Conservation (phyloP, 805 yeast genomes). For the Candida piceae region DNA sequence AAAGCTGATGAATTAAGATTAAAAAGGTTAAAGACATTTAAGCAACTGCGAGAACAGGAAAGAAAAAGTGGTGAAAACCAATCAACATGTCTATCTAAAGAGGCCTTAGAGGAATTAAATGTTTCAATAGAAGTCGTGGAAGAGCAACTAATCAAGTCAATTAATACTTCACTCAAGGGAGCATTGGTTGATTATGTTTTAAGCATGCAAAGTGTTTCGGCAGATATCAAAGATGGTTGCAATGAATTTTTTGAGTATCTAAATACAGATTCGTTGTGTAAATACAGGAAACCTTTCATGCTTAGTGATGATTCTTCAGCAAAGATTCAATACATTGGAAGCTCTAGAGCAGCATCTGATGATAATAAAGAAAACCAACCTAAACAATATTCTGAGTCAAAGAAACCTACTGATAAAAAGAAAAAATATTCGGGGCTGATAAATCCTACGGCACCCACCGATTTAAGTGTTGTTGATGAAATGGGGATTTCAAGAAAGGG, state of each 20-base stretch:
- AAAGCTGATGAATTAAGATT: slow-evolving; percentile 37
- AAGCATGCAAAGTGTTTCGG: slow-evolving; percentile 27
- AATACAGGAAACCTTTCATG: slow-evolving; percentile 15
- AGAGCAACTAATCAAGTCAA: slow-evolving; percentile 44
- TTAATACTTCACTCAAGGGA: slow-evolving; percentile 40
- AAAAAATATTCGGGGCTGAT: slow-evolving; percentile 12
- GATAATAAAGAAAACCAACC: slow-evolving; percentile 17
- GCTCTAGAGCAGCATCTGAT: slow-evolving; percentile 13
- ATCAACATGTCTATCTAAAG: slow-evolving; percentile 39
- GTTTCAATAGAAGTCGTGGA: slow-evolving; percentile 48
- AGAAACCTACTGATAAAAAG: slow-evolving; percentile 11
- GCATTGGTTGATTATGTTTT: slow-evolving; percentile 40
- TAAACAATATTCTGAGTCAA: slow-evolving; percentile 7
- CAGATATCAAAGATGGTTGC: slow-evolving; percentile 26
- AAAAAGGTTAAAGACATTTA: slow-evolving; percentile 34
- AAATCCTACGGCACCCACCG: slow-evolving; percentile 11
- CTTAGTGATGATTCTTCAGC: slow-evolving; percentile 13
- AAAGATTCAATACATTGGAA: slow-evolving; percentile 14
- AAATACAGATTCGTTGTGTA: slow-evolving; percentile 18
- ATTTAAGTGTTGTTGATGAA: slow-evolving; percentile 8
- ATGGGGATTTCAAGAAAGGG: slow-evolving; percentile 5
- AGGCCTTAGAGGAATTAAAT: slow-evolving; percentile 46
- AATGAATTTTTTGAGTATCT: slow-evolving; percentile 25
- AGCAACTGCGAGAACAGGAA: slow-evolving; percentile 38
- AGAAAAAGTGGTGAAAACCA: slow-evolving; percentile 43